These are phyloP conservation scores for Suillus hirtellus DNA, from an alignment of 768 basidiomycete genomes.

Conservation along the genomic window DNA sequence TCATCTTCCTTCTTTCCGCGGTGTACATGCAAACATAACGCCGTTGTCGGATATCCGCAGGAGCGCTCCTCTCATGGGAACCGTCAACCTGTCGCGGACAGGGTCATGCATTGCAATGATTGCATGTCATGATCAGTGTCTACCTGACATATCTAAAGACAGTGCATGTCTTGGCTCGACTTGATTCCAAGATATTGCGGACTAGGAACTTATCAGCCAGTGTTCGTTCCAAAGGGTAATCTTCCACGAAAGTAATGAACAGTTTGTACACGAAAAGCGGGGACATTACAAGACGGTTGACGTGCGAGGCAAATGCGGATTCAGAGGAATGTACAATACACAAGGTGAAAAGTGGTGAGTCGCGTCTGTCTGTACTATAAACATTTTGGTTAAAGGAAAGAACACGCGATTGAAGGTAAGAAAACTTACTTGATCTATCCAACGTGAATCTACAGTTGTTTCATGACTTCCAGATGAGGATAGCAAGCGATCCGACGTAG, in stretches of 20 bases:
- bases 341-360: constrained; percentile 19
- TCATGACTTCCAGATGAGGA: constrained; percentile 95
- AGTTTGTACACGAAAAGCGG: constrained; percentile 21
- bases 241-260: not conserved
- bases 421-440: constrained; percentile 28
- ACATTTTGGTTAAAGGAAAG: constrained; percentile 5
- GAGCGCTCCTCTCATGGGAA: not conserved
- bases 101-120: not conserved
- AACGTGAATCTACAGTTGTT: constrained; percentile 17
- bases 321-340: constrained; percentile 27
- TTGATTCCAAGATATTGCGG: not conserved
- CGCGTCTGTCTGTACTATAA: constrained; percentile 16
- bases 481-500: constrained; percentile 89
- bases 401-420: not conserved
- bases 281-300: constrained; percentile 27
- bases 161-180: not conserved
- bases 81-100: not conserved
- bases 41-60: not conserved
- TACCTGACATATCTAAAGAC: not conserved
- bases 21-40: not conserved
- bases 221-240: not conserved
- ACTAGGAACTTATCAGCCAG: not conserved
- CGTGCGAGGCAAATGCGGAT: constrained; percentile 19
- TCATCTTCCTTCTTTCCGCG: constrained; percentile 10
- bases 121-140: not conserved